Base-by-base conservation (phyloP, 129 eudicot species). In the Mikania micrantha region DNA sequence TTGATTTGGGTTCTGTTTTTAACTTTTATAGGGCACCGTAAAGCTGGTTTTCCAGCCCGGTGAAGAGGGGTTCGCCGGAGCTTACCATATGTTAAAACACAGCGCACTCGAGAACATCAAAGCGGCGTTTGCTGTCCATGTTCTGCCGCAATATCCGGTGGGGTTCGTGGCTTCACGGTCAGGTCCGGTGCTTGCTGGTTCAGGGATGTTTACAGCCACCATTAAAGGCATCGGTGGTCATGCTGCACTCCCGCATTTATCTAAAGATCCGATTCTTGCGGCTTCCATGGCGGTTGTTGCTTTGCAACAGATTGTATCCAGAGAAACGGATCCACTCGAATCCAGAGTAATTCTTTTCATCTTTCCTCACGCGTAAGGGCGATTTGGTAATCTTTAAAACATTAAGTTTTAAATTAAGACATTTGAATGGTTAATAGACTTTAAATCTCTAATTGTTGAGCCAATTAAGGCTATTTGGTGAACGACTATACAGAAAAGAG, bases 11-110 rank as follows among this genome's bases (percentile, higher is more conserved):
- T n/a, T n/a, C n/a, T n/a, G n/a, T n/a, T n/a, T n/a, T 74, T 10
- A 15, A 17, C 64, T 60, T 25, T 68, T 44, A 5, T 57, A 81
- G 92, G 92, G 88, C 15, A 85, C 88, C 7, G 78, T 85, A 31
- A 82, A 85, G 78, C 82, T 85, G 68, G 77, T 85, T 54, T 85
- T 85, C 76, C 92, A 85, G 82, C 92, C 92, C 2, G 88, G 88
- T 0, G 92, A 85, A 65, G 88, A 85, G 78, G 92, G 88, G 34
- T 74, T 57, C 28, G 78, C 92, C 10, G 88, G 92, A 25, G 88
- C 84, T 64, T 77, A 85, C 60, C 88, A 85, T 77, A 80, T 85
- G 92, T 61, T 85, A 16, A 76, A 85, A 60, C 77, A 82, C 7
- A 69, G 82, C 41, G 82, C 76, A 74, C 83, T 85, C 38, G 83